Conservation (phyloP, 805 yeast species). For the Saccharomycopsis fibuligera region DNA sequence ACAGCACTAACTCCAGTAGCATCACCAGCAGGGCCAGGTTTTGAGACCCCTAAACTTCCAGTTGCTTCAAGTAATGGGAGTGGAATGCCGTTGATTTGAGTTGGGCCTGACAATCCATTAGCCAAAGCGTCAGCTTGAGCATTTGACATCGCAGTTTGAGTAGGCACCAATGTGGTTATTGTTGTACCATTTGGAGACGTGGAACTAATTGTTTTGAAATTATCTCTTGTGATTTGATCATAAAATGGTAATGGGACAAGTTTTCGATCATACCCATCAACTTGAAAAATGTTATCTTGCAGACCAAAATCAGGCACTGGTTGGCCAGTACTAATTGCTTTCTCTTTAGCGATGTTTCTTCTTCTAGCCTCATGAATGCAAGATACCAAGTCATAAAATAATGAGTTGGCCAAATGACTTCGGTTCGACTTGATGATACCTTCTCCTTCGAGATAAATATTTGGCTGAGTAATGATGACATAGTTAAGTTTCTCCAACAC, state of each 20-base stretch:
- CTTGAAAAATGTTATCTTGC: constrained; percentile 14
- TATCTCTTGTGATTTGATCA: constrained; percentile 84
- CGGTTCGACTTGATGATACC: constrained; percentile 83
- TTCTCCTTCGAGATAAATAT: constrained; percentile 52
- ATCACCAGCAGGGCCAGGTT: too few species aligned
- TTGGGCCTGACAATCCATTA: constrained; percentile 46
- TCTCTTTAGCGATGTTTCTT: constrained; percentile 41
- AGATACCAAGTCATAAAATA: constrained; percentile 90
- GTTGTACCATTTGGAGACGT: constrained; percentile 94
- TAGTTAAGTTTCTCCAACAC: constrained; percentile 83
- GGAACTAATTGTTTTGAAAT: constrained; percentile 75
- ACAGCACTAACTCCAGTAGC: background rate
- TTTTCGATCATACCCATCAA: constrained; percentile 27
- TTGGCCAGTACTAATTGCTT: constrained; percentile 20
- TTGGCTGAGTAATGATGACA: constrained; percentile 83
- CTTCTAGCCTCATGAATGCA: constrained; percentile 91
- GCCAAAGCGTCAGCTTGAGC: constrained; percentile 55
- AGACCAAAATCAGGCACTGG: constrained; percentile 14
- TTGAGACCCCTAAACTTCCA: too few species aligned
- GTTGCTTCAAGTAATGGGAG: constrained; percentile 71
- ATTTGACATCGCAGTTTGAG: constrained; percentile 63
- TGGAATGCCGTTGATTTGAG: constrained; percentile 65
- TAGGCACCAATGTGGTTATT: constrained; percentile 81
- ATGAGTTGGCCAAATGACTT: constrained; percentile 84
- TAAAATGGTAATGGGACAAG: constrained; percentile 81